Conservation (phyloP, 768 basidiomycete species). For the Russula sp. region DNA sequence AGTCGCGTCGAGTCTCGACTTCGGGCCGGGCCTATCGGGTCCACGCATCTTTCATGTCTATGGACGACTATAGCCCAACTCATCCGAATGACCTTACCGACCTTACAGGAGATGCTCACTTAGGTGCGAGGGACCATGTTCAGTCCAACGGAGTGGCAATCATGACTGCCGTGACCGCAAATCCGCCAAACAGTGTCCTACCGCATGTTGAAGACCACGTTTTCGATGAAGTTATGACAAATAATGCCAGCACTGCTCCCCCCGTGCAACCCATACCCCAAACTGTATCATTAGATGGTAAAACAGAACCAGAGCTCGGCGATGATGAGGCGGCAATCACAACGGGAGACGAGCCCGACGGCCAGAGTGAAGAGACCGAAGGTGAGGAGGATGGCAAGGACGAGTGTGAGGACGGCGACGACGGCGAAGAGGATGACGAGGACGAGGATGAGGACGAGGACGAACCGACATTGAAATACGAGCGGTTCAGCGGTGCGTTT, state of each 20-base stretch:
- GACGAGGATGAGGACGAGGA: conserved; percentile 76
- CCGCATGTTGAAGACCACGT: neutral
- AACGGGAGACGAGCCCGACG: conserved; percentile 24
- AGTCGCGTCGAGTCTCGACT: neutral
- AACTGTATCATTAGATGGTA: neutral
- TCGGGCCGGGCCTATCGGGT: neutral
- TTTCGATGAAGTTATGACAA: neutral
- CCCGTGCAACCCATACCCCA: neutral
- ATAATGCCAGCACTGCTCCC: neutral
- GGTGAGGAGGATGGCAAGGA: conserved; percentile 24
- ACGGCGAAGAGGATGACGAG: conserved; percentile 47
- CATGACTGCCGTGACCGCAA: neutral
- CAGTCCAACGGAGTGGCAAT: neutral
- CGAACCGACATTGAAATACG: conserved; percentile 89
- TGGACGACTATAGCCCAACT: neutral
- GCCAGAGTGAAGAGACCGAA: conserved; percentile 18
- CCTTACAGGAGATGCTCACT: neutral
- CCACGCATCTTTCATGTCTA: conserved; percentile 11
- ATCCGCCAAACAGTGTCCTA: neutral
- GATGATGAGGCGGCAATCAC: neutral
- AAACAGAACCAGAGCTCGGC: neutral
- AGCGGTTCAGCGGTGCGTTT: conserved; percentile 65
- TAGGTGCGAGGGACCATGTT: neutral
- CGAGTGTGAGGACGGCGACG: conserved; percentile 35
- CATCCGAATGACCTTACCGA: neutral